Evolutionary conservation across 257 asterid genomes (phyloP).

Genomic region (Ophiorrhiza pumila): DNA sequence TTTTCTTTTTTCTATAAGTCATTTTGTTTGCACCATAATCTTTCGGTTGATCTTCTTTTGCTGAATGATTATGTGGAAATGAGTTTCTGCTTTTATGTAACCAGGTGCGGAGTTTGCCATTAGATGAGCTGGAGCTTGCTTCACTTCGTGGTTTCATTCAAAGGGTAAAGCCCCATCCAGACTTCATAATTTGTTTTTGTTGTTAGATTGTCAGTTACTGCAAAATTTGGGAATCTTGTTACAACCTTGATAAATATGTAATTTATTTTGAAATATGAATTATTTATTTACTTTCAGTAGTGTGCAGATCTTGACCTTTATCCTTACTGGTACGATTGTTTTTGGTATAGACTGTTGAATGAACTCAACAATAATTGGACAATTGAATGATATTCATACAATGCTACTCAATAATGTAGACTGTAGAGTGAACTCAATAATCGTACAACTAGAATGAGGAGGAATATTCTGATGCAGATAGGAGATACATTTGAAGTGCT

Average conservation of each 20-base stretch:
- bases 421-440: not conserved
- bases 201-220: not conserved
- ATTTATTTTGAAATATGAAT: not conserved
- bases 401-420: not conserved
- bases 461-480: not conserved
- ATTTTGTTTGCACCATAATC: not conserved
- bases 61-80: conserved; percentile 6
- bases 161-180: conserved; percentile 51
- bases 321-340: not conserved
- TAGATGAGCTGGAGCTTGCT: conserved; percentile 98
- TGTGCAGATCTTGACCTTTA: not conserved
- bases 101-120: conserved; percentile 87
- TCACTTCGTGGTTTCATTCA: conserved; percentile 94
- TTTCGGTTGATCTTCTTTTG: not conserved
- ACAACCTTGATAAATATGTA: not conserved
- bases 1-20: not conserved
- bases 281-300: not conserved
- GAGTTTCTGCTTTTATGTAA: conserved; percentile 29
- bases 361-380: not conserved
- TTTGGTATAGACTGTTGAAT: not conserved
- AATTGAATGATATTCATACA: not conserved
- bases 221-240: not conserved
- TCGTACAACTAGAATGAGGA: not conserved
- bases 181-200: not conserved
- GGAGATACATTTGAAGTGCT: not conserved